Evolutionary conservation across 352 stramenopile species (phyloP).

Genomic region (Phytophthora constricta): DNA sequence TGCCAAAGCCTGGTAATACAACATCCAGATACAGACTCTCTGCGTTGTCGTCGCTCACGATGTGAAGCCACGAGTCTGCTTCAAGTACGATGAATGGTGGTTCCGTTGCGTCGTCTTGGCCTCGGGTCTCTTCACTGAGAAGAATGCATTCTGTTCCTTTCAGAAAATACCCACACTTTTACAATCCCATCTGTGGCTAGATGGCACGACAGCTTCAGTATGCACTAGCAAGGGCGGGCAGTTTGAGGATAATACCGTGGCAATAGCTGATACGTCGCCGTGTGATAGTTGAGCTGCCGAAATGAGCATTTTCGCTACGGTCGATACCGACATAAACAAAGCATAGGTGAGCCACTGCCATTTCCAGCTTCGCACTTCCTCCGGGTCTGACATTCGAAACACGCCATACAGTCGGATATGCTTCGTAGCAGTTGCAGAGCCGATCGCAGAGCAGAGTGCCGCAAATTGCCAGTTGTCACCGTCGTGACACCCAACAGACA

Average conservation of each 20-base stretch:
- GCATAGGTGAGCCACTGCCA: slow-evolving; percentile 45
- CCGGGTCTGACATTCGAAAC: slow-evolving; percentile 26
- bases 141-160: slow-evolving; percentile 23
- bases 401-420: slow-evolving; percentile 31
- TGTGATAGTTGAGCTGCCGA: slow-evolving; percentile 27
- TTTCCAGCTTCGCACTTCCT: slow-evolving; percentile 31
- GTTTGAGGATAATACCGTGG: slow-evolving; percentile 24
- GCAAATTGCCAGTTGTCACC: slow-evolving; percentile 37
- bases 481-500: slow-evolving; percentile 33
- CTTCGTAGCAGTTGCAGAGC: slow-evolving; percentile 15
- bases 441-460: slow-evolving; percentile 30
- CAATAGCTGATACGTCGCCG: slow-evolving; percentile 23
- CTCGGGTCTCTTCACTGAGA: slow-evolving; percentile 1
- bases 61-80: slow-evolving; percentile 25
- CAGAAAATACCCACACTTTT: slow-evolving; percentile 12
- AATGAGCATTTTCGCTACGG: slow-evolving; percentile 22
- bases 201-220: too few relatives aligned
- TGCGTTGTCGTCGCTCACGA: slow-evolving; percentile 16
- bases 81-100: slow-evolving; percentile 16
- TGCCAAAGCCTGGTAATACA: slow-evolving; percentile 38
- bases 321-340: slow-evolving; percentile 31
- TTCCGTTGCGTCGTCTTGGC: neutral
- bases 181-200: slow-evolving; percentile 9
- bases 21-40: slow-evolving; percentile 20
- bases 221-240: too few relatives aligned